Percentiles rank a stretch among this genome's conserved stretches.
Evolutionary conservation across 441 rosid genomes (phyloP).

Genomic region (Populus hybrid): DNA sequence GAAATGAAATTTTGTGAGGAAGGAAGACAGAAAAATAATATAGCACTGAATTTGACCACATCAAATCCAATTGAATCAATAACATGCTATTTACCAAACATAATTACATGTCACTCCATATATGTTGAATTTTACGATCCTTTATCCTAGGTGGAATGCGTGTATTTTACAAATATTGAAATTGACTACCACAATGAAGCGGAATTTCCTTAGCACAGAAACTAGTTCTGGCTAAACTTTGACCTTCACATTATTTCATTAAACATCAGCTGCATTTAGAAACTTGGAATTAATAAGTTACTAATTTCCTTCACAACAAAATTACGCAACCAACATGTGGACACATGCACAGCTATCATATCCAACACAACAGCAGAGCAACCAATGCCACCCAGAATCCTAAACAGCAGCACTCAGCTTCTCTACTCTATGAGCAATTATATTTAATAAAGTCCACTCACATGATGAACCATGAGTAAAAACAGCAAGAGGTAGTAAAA

Average conservation of each 20-base stretch:
- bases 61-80: background rate
- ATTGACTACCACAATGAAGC: background rate
- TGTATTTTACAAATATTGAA: background rate
- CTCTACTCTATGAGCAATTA: background rate
- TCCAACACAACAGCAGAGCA: background rate
- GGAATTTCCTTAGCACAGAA: background rate
- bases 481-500: background rate
- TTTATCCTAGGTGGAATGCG: background rate
- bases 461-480: background rate
- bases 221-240: background rate
- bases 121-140: background rate
- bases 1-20: background rate
- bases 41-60: background rate
- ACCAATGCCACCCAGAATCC: background rate
- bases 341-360: background rate
- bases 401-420: background rate
- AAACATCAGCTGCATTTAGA: background rate
- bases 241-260: background rate
- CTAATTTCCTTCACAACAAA: background rate
- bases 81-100: background rate
- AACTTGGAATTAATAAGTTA: background rate
- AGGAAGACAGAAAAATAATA: background rate
- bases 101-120: background rate
- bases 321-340: background rate
- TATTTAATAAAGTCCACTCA: background rate